phyloP scores from a whole-genome alignment of 495 filamentous ascomycete species.

The Xylaria nigripes region DNA sequence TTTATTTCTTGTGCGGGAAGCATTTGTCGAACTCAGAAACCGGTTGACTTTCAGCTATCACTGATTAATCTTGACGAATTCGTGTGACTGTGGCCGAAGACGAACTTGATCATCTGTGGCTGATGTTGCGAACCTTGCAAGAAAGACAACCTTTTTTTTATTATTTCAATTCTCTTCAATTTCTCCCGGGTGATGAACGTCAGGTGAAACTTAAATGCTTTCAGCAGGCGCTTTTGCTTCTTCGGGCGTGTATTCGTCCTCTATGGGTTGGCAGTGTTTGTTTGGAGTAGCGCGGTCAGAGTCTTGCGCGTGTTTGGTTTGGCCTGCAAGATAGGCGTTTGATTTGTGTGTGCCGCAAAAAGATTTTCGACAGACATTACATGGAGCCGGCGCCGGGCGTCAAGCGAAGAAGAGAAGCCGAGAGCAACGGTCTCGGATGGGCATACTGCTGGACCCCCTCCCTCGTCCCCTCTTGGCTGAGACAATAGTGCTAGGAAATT shows the following conservation, averaged over 20 bases:
- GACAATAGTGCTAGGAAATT: neutral
- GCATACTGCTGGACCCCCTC: neutral
- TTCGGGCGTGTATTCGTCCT: conserved; percentile 11
- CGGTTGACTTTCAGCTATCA: neutral
- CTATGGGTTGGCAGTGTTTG: conserved; percentile 14
- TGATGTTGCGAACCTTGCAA: conserved; percentile 8
- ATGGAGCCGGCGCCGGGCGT: neutral
- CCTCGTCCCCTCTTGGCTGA: neutral
- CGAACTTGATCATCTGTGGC: conserved; percentile 6
- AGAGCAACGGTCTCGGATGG: neutral
- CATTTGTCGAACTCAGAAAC: conserved; percentile 3
- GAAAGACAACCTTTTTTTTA: neutral
- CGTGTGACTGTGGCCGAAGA: neutral
- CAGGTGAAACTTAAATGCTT: conserved; percentile 3
- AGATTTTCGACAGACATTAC: conserved; percentile 3
- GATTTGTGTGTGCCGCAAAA: conserved; percentile 2
- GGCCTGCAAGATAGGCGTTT: conserved; percentile 14
- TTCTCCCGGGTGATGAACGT: neutral
- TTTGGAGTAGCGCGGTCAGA: conserved; percentile 24
- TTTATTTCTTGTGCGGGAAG: conserved; percentile 6
- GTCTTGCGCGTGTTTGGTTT: conserved; percentile 17
- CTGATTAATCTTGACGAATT: neutral
- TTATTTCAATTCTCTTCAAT: conserved; percentile 5
- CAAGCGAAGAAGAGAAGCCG: neutral
- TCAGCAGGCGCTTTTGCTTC: conserved; percentile 16